These are phyloP conservation scores for Cynara cardunculus DNA, from an alignment of 129 eudicot genomes.

Conservation along the genomic window DNA sequence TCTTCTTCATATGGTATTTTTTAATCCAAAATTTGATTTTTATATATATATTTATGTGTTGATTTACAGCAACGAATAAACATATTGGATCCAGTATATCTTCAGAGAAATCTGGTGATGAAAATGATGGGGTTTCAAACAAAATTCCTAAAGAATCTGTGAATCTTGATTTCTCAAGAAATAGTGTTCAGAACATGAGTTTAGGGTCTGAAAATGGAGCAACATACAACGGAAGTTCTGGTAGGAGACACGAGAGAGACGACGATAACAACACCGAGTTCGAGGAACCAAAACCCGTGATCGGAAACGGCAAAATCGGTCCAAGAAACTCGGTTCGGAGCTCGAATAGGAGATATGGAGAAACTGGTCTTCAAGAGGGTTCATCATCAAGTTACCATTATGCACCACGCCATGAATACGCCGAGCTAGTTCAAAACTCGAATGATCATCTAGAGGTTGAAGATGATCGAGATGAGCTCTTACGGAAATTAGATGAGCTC, in stretches of 20 bases:
- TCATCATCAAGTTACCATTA: constrained; percentile 39
- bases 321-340: constrained; percentile 35
- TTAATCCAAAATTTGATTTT: not conserved
- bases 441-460: constrained; percentile 35
- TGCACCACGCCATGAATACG: constrained; percentile 38
- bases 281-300: constrained; percentile 31
- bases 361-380: constrained; percentile 42
- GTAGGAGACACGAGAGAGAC: constrained; percentile 27
- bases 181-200: constrained; percentile 38
- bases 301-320: constrained; percentile 28
- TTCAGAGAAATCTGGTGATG: constrained; percentile 57
- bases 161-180: constrained; percentile 36
- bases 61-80: constrained; percentile 55
- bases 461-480: constrained; percentile 64
- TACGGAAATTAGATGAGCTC: constrained; percentile 82
- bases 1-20: constrained; percentile 18
- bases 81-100: constrained; percentile 43
- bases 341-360: constrained; percentile 37
- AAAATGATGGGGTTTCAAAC: constrained; percentile 40
- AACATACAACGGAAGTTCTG: constrained; percentile 44
- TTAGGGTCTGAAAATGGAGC: constrained; percentile 48
- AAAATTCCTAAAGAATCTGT: constrained; percentile 38
- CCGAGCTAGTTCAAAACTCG: constrained; percentile 28
- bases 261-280: constrained; percentile 28
- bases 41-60: not conserved